Conservation (phyloP, 139 green algal species). For the Eudorina sp. region DNA sequence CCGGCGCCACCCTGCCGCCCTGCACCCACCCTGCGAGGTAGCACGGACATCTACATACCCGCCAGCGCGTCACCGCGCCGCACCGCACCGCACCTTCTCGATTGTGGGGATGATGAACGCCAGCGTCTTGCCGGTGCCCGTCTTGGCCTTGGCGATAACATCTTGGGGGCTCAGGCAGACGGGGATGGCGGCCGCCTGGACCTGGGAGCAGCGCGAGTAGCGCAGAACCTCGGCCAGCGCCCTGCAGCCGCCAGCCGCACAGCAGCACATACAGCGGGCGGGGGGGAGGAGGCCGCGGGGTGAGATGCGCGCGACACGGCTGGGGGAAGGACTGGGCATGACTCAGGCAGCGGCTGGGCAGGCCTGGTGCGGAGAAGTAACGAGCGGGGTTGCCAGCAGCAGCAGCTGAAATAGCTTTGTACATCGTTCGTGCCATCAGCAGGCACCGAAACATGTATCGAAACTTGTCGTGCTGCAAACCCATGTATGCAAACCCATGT, state of each 20-base stretch:
- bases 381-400: background rate
- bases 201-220: slow-evolving; percentile 57
- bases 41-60: no score
- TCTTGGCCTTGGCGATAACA: slow-evolving; percentile 88
- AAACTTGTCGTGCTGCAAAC: background rate
- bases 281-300: background rate
- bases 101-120: slow-evolving; percentile 84
- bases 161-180: slow-evolving; percentile 62
- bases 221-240: slow-evolving; percentile 37
- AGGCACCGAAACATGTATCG: background rate
- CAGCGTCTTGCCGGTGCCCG: slow-evolving; percentile 88
- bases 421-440: background rate
- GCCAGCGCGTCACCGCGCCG: no score
- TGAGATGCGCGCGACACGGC: background rate
- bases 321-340: background rate
- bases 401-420: background rate
- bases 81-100: slow-evolving; percentile 44
- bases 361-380: background rate
- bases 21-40: no score
- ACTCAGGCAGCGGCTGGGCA: background rate
- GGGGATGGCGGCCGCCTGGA: slow-evolving; percentile 57
- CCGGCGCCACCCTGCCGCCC: no score
- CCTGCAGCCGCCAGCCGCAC: no score
- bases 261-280: background rate
- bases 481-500: background rate